Conservation (phyloP, 2,329 filamentous ascomycete genomes). For the Paecilomyces niveus region DNA sequence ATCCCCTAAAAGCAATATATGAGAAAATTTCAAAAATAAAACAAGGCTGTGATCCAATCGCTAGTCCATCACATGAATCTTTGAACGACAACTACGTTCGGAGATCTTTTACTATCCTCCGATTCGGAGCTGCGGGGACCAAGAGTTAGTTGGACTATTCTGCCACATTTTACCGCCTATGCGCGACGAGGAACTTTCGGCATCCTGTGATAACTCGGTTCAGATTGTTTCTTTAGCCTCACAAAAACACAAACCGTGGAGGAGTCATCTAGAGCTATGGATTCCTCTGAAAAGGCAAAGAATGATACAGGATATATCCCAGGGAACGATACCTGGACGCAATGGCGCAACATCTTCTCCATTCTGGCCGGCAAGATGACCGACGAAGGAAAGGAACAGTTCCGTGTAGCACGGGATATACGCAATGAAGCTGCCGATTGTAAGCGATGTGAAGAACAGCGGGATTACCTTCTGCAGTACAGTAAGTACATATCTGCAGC, state of each 20-base stretch:
- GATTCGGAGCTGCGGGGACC: slow-evolving; percentile 19
- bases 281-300: slow-evolving; percentile 14
- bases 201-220: not conserved
- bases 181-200: not conserved
- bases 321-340: slow-evolving; percentile 36
- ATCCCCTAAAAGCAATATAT: slow-evolving; percentile 10
- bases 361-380: slow-evolving; percentile 70
- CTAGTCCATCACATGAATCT: not conserved
- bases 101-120: slow-evolving; percentile 21
- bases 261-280: slow-evolving; percentile 13
- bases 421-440: slow-evolving; percentile 73
- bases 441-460: slow-evolving; percentile 69
- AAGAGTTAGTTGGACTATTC: not conserved
- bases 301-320: slow-evolving; percentile 29
- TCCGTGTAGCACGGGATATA: slow-evolving; percentile 68
- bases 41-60: not conserved
- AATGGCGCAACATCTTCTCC: slow-evolving; percentile 81
- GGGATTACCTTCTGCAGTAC: slow-evolving; percentile 77
- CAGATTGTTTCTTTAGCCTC: not conserved
- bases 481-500: slow-evolving; percentile 33
- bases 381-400: slow-evolving; percentile 62
- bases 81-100: not conserved
- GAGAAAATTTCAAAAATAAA: not conserved
- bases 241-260: slow-evolving; percentile 18
- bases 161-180: not conserved